Base-by-base conservation (phyloP, 129 eudicot species). In the Glebionis coronaria region DNA sequence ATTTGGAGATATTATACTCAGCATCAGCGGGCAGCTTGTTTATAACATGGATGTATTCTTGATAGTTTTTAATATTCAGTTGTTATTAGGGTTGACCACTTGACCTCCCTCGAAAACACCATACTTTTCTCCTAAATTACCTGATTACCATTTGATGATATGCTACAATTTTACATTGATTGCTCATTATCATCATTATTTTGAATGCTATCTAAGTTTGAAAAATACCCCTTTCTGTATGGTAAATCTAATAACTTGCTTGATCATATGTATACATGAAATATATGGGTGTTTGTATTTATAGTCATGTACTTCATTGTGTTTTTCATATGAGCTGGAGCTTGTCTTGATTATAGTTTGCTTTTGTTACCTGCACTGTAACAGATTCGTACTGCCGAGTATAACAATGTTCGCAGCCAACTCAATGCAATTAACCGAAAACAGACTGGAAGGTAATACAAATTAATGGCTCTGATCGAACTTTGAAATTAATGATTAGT, bases 371-470 rank as follows among this genome's bases (percentile, higher is more conserved):
- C 38, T 65, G 69, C 56, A 52, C 73, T 29, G 31, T 70, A 31
- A 73, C 79, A 91, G 90, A 90, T 88, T 65, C 90, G 95, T 29
- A 82, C 81, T 78, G 85, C 98, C 62, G 87, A 83, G 71, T 83
- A 85, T 78, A 85, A 72, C 81, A 91, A 87, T 76, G 90, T 85
- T 53, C 85, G 88, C 67, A 91, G 97, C 72, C 88, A 85, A 78
- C 91, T 88, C 28, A 88, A 82, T 78, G 85, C 87, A 65, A 88
- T 87, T 21, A 90, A 90, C 75, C 67, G 92, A 64, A 90, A 90
- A 89, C 95, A 91, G 65, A 76, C 84, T 5, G 97, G 95, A 77
- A 87, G 97, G 97, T 91, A 83, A 66, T 19, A n/a, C 47, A 61
- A 49, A 29, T 54, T 18, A 31, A 69, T 23, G 5, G 54, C 64